Conservation (phyloP, 2,329 filamentous ascomycete species). For the Ascochyta viciae-villosae region DNA sequence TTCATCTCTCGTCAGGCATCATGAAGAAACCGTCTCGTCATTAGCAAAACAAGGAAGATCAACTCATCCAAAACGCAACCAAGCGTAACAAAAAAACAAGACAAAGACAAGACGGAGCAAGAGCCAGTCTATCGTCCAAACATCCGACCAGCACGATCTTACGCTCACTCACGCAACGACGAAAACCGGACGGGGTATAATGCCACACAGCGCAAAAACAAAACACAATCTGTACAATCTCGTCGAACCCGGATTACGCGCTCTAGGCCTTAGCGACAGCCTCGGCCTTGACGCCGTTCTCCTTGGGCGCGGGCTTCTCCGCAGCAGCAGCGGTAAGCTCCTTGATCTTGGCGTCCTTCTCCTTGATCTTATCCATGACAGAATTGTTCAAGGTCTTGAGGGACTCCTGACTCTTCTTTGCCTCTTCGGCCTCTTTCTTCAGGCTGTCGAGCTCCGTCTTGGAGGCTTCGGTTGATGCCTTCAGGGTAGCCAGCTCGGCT, state of each 20-base stretch:
- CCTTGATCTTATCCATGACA: constrained; percentile 27
- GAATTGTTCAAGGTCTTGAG: constrained; percentile 25
- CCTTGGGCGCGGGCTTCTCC: constrained; percentile 7
- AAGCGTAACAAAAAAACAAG: neutral
- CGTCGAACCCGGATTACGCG: neutral
- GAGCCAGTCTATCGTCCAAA: constrained; percentile 3
- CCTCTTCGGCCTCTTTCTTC: constrained; percentile 29
- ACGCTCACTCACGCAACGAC: constrained; percentile 21
- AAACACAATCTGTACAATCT: constrained; percentile 19
- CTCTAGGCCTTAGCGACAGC: constrained; percentile 12
- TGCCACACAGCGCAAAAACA: constrained; percentile 17
- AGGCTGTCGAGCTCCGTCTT: constrained; percentile 22
- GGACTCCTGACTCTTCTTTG: constrained; percentile 24
- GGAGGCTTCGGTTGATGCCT: constrained; percentile 25
- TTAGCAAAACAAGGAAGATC: constrained; percentile 1
- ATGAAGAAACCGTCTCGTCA: constrained; percentile 11
- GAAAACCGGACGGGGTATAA: constrained; percentile 22
- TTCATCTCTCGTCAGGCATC: constrained; percentile 7
- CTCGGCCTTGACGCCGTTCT: constrained; percentile 15
- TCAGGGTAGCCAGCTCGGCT: constrained; percentile 23
- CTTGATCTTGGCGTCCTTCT: constrained; percentile 25
- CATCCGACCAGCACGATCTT: constrained; percentile 22
- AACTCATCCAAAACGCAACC: neutral
- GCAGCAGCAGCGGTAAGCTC: constrained; percentile 17
- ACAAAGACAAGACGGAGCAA: neutral